Conservation (phyloP, 495 filamentous ascomycete species). For the Pseudevernia furfuracea region DNA sequence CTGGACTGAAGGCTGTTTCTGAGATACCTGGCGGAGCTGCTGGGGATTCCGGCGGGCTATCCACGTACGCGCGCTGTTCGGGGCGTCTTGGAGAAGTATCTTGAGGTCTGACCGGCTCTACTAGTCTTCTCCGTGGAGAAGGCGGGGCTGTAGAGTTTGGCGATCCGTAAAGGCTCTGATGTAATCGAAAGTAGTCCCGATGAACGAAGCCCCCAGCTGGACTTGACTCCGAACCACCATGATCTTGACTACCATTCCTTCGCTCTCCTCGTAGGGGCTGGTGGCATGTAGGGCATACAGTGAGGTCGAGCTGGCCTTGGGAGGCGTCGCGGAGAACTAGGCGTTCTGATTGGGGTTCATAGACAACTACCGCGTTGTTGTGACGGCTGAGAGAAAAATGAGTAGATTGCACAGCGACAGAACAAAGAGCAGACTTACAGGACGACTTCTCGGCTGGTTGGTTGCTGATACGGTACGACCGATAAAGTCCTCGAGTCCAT, state of each 20-base stretch:
- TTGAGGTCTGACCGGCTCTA: conserved; percentile 38
- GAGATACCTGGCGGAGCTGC: conserved; percentile 61
- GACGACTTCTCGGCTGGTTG: conserved; percentile 43
- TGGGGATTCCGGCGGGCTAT: conserved; percentile 37
- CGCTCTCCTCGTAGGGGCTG: conserved; percentile 58
- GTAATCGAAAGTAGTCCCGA: conserved; percentile 88
- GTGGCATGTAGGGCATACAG: conserved; percentile 83
- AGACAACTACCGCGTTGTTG: conserved; percentile 83
- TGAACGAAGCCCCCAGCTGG: conserved; percentile 65
- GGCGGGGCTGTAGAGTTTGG: conserved; percentile 40
- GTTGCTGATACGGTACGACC: conserved; percentile 25
- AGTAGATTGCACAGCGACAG: neutral
- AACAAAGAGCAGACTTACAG: conserved; percentile 34
- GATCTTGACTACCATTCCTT: conserved; percentile 34
- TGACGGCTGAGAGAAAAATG: conserved; percentile 58
- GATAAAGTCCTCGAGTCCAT: conserved; percentile 18
- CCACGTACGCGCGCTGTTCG: conserved; percentile 44
- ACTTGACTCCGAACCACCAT: conserved; percentile 30
- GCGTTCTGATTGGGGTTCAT: conserved; percentile 75
- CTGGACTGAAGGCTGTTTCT: conserved; percentile 74
- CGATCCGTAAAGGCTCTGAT: conserved; percentile 50
- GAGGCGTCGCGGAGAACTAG: conserved; percentile 66
- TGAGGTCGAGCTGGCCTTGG: conserved; percentile 42
- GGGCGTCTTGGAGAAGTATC: conserved; percentile 31
- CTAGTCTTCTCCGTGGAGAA: conserved; percentile 47